Evolutionary conservation across 2,329 filamentous ascomycete genomes (phyloP).

Genomic region (Nemania diffusa): DNA sequence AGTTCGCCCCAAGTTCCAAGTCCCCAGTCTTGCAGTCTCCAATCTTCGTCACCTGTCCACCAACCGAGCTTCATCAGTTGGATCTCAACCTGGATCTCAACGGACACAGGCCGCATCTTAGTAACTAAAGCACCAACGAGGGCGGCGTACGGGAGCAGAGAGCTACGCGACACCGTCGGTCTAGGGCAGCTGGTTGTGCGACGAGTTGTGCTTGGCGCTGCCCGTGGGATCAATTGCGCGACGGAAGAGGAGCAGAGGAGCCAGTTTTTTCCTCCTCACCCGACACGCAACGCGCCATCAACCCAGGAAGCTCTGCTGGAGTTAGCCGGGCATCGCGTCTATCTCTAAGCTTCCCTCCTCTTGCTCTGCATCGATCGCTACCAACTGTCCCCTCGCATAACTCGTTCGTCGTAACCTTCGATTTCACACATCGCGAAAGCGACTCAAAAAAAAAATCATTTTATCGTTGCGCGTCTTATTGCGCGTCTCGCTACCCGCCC

Average conservation of each 20-base stretch:
- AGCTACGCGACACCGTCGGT: conserved; percentile 24
- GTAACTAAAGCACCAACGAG: background rate
- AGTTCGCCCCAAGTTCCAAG: background rate
- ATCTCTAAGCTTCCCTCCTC: background rate
- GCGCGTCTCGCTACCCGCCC: background rate
- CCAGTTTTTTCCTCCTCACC: background rate
- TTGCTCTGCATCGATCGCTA: background rate
- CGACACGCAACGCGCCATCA: conserved; percentile 20
- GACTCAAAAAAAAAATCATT: background rate
- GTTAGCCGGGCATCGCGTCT: conserved; percentile 5
- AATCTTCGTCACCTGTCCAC: background rate
- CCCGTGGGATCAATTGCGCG: conserved; percentile 24
- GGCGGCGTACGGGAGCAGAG: conserved; percentile 1
- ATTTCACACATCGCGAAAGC: background rate
- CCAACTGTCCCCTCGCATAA: background rate
- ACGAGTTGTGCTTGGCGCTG: conserved; percentile 15
- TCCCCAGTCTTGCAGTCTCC: background rate
- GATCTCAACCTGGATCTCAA: background rate
- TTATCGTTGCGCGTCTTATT: background rate
- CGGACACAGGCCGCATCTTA: background rate
- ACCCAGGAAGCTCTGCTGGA: background rate
- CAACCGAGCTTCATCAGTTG: conserved; percentile 25
- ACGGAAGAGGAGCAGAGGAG: conserved; percentile 8
- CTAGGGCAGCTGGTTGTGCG: conserved; percentile 18
- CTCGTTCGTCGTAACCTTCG: background rate